Evolutionary conservation across 345 rosid genomes (phyloP).

Genomic region (Atalantia buxifolia): DNA sequence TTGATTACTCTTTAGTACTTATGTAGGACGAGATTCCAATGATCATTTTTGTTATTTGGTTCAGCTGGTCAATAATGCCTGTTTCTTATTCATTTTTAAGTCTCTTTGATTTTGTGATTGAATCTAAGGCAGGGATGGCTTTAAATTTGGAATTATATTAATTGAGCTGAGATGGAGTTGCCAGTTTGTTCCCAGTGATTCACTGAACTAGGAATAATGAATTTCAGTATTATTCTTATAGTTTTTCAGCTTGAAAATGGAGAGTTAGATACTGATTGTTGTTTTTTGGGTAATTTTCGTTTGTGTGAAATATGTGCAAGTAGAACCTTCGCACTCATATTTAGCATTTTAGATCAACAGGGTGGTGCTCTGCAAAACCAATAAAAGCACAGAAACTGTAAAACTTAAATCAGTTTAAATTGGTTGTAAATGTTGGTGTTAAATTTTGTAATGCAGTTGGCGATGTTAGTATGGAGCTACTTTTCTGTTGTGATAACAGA

Average conservation of each 20-base stretch:
- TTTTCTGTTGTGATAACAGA: constrained; percentile 66
- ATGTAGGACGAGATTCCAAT: neutral
- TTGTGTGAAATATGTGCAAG: neutral
- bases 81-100: neutral
- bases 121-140: neutral
- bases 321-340: neutral
- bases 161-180: neutral
- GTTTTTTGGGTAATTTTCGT: neutral
- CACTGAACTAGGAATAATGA: neutral
- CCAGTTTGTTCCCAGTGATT: neutral
- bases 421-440: neutral
- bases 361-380: neutral
- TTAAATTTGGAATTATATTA: neutral
- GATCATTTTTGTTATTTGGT: neutral
- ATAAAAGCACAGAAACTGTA: neutral
- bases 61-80: neutral
- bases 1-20: neutral
- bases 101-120: neutral
- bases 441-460: constrained; percentile 44
- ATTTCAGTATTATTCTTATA: neutral
- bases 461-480: constrained; percentile 77
- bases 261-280: neutral
- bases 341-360: neutral
- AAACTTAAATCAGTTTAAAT: constrained; percentile 5
- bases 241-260: neutral